Evolutionary conservation across 176 grass and related monocot species (phyloP).

Genomic region (Aegilops bicornis): DNA sequence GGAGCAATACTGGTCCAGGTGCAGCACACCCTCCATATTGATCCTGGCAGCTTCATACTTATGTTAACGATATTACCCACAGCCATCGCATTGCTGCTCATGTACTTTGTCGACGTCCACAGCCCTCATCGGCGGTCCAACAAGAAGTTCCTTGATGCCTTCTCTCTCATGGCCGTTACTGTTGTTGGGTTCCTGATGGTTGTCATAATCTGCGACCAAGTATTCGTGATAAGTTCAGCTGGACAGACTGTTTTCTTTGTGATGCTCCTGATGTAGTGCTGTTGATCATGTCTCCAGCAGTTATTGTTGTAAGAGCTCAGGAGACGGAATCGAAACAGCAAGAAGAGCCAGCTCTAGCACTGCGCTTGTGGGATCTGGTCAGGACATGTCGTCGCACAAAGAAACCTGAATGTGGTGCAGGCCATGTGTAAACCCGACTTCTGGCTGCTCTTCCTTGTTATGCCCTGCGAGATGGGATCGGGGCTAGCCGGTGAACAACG

Average conservation of each 20-base stretch:
- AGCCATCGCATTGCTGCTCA: constrained; percentile 55
- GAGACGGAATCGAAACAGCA: constrained; percentile 17
- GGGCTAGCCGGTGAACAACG: constrained; percentile 67
- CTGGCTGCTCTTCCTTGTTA: constrained; percentile 59
- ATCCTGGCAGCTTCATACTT: constrained; percentile 66
- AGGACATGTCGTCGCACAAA: constrained; percentile 20
- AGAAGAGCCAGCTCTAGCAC: constrained; percentile 20
- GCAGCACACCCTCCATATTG: constrained; percentile 5
- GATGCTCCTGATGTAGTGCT: constrained; percentile 62
- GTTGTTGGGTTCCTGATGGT: constrained; percentile 78
- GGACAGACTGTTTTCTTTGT: constrained; percentile 39
- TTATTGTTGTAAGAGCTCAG: constrained; percentile 52
- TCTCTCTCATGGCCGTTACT: constrained; percentile 65
- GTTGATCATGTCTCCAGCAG: constrained; percentile 49
- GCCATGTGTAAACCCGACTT: constrained; percentile 56
- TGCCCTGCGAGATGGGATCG: constrained; percentile 75
- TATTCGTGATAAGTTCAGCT: constrained; percentile 40
- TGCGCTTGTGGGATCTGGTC: background rate
- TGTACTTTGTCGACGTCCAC: constrained; percentile 65
- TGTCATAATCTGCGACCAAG: constrained; percentile 64
- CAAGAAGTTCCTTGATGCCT: constrained; percentile 77
- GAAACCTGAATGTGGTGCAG: constrained; percentile 46
- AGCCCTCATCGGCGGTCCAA: constrained; percentile 21
- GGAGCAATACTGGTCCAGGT: constrained; percentile 63
- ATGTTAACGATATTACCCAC: constrained; percentile 63